These are phyloP conservation scores for Xylaria castorea DNA, from an alignment of 495 filamentous ascomycete genomes.

Conservation along the genomic window DNA sequence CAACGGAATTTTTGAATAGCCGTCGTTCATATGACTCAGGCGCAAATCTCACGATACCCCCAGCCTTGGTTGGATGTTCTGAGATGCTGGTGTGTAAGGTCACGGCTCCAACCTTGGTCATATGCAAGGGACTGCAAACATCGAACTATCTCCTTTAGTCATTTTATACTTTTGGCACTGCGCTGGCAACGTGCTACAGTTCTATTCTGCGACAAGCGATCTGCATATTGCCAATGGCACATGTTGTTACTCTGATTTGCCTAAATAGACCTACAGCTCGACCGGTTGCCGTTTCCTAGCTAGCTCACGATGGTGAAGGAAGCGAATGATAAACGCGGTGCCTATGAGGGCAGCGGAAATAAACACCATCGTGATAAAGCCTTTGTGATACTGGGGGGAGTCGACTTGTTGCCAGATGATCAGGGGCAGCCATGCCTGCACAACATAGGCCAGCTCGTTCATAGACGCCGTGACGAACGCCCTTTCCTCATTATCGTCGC, in stretches of 20 bases:
- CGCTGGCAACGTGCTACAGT: too few species aligned
- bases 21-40: not conserved
- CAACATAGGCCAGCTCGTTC: slow-evolving; percentile 52
- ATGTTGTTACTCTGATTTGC: not conserved
- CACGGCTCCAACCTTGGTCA: too few species aligned
- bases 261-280: not conserved
- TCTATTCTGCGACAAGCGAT: too few species aligned
- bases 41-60: not conserved
- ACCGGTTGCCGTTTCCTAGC: slow-evolving; percentile 23
- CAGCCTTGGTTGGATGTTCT: not conserved
- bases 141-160: too few species aligned
- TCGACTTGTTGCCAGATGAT: slow-evolving; percentile 58
- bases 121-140: too few species aligned
- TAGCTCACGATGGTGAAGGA: slow-evolving; percentile 52
- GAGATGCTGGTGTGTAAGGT: not conserved
- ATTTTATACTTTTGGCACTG: not conserved
- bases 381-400: slow-evolving; percentile 52
- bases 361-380: slow-evolving; percentile 51
- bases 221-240: too few species aligned
- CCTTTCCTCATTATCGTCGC: slow-evolving; percentile 61
- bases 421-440: slow-evolving; percentile 54
- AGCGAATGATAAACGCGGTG: slow-evolving; percentile 47
- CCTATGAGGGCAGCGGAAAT: slow-evolving; percentile 44
- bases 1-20: not conserved
- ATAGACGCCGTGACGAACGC: slow-evolving; percentile 55